Percentiles rank a stretch among this genome's conserved stretches.
Evolutionary conservation across 768 basidiomycete species (phyloP).

Genomic region (Saitozyma podzolica): DNA sequence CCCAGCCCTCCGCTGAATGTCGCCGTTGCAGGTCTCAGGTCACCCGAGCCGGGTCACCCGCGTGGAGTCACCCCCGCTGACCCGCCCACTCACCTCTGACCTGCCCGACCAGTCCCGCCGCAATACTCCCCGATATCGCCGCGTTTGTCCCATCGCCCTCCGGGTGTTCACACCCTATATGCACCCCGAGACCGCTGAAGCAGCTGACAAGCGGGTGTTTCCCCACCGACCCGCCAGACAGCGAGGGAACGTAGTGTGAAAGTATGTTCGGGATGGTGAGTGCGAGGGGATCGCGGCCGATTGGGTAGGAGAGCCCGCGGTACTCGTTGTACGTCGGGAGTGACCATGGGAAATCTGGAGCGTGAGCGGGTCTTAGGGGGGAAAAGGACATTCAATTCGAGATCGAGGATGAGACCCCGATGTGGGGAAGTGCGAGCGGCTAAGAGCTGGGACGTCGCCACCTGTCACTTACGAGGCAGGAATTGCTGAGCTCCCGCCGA

Average conservation of each 20-base stretch:
- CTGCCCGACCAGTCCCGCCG: conserved; percentile 27
- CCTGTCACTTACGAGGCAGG: not conserved
- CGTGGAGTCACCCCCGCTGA: too few species aligned
- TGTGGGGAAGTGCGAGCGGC: not conserved
- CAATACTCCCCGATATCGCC: conserved; percentile 39
- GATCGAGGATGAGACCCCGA: too few species aligned
- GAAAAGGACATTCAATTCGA: too few species aligned
- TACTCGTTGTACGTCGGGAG: conserved; percentile 16
- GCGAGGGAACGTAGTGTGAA: conserved; percentile 14
- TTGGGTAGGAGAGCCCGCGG: conserved; percentile 36
- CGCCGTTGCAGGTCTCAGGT: too few species aligned
- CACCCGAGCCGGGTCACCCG: too few species aligned
- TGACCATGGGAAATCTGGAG: not conserved
- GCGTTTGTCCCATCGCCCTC: conserved; percentile 43
- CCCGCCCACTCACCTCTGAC: conserved; percentile 32
- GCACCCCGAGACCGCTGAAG: conserved; percentile 2
- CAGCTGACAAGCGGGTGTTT: conserved; percentile 25
- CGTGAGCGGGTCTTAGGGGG: not conserved
- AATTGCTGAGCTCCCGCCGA: not conserved
- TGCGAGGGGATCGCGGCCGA: conserved; percentile 23
- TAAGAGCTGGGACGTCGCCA: not conserved
- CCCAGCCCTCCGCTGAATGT: not conserved
- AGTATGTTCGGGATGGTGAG: conserved; percentile 34
- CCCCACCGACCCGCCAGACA: conserved; percentile 24
- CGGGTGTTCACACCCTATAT: conserved; percentile 11